Percentiles rank a stretch among this genome's conserved stretches.
phyloP scores from a whole-genome alignment of 176 grass and related monocot genomes.

The Melocanna baccifera region DNA sequence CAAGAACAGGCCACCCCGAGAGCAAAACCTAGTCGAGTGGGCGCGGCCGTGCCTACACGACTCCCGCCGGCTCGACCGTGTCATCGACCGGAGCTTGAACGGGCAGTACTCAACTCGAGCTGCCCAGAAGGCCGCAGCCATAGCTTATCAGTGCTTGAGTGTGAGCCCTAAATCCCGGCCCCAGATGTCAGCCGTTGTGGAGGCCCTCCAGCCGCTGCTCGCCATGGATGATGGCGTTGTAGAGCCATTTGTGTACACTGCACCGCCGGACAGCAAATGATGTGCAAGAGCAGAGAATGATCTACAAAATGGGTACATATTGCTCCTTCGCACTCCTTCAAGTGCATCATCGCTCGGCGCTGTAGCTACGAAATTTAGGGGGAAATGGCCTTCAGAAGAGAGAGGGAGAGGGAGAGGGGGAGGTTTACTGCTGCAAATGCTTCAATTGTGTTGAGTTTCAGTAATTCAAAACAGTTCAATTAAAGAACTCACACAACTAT shows the following conservation, averaged over 20 bases:
- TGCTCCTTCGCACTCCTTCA: not conserved
- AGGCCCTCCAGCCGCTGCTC: constrained; percentile 44
- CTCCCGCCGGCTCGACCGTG: constrained; percentile 35
- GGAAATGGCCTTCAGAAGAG: no score
- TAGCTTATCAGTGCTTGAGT: constrained; percentile 48
- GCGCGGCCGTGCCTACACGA: constrained; percentile 44
- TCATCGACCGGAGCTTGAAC: constrained; percentile 41
- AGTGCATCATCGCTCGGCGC: no score
- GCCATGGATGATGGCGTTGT: constrained; percentile 37
- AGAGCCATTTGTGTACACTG: constrained; percentile 58
- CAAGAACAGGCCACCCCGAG: constrained; percentile 42
- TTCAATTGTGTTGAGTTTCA: not conserved
- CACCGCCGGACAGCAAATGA: constrained; percentile 16
- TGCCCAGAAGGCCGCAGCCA: constrained; percentile 40
- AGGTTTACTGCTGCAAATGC: no score
- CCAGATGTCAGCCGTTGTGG: constrained; percentile 43
- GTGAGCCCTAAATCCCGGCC: constrained; percentile 56
- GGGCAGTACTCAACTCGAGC: constrained; percentile 39
- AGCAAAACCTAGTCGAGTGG: constrained; percentile 68
- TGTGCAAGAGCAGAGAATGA: not conserved
- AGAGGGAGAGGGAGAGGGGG: no score
- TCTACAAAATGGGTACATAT: not conserved
- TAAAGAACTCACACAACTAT: not conserved
- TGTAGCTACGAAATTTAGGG: no score
- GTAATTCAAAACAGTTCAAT: not conserved